Evolutionary conservation across 2,329 filamentous ascomycete genomes (phyloP).

Genomic region (Alternaria sp.): DNA sequence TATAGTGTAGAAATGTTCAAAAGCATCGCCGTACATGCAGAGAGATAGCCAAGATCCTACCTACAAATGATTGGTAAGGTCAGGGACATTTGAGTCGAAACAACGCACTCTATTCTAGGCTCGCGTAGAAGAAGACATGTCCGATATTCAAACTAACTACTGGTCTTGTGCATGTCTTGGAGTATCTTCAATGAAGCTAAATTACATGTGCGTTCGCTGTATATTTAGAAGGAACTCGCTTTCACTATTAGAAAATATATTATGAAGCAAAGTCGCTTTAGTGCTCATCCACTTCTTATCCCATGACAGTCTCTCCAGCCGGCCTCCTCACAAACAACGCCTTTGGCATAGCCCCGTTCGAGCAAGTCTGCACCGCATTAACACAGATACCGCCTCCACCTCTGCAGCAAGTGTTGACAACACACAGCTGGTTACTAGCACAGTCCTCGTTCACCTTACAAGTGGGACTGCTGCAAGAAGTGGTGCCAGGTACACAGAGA

Average conservation of each 20-base stretch:
- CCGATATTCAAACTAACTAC: too few species aligned
- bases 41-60: too few species aligned
- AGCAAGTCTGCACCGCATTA: background rate
- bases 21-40: too few species aligned
- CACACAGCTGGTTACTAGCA: background rate
- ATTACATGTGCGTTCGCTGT: too few species aligned
- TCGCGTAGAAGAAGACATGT: too few species aligned
- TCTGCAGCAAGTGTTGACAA: slow-evolving; percentile 1
- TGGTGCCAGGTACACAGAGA: background rate
- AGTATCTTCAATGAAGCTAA: too few species aligned
- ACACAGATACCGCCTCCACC: background rate
- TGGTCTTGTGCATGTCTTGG: too few species aligned
- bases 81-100: too few species aligned
- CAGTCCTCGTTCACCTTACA: background rate
- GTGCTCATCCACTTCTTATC: background rate
- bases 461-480: background rate
- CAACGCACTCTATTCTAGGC: too few species aligned
- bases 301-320: background rate
- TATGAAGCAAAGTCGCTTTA: background rate
- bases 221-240: too few species aligned
- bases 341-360: background rate
- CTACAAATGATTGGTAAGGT: too few species aligned
- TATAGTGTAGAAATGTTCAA: too few species aligned
- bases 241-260: background rate
- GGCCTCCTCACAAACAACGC: background rate